Evolutionary conservation across 148 eudicot species (phyloP), one percentile per base, ranked within the genome.

Genomic region (Chenopodium suecicum): DNA sequence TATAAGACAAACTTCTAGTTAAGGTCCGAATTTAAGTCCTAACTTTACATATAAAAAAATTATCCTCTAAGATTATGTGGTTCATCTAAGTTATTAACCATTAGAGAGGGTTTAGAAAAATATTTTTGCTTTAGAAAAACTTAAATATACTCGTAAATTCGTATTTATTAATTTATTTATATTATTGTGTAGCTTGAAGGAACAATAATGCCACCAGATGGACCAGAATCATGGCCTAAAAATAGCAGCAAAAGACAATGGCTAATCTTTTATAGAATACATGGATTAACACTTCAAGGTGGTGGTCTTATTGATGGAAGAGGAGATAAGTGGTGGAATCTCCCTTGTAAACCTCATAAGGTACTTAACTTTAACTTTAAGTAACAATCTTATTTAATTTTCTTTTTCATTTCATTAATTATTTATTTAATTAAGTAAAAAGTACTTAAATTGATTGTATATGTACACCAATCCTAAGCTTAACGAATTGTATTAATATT

Each of bases 271-370:
- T 95, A 91, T 62, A 88, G 90, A 81, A 81, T 86, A 22, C 84
- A 92, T 87, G 98, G 97, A 56, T 75, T 95, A 85, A 76, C 85
- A 47, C 77, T 95, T 85, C 92, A 89, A 87, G 98, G 98, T n/a
- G 87, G 91, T 73, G 98, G 98, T 46, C 72, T 91, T 25, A 82
- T 95, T 41, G 97, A 95, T 83, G 98, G 98, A 9, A 93, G 83
- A 85, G 98, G 98, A 87, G 89, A 92, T 48, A 92, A 93, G 72
- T 95, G 98, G 98, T 93, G 98, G 98, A 79, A 91, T 85, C 93
- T 95, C 77, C 91, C 98, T 37, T 95, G 98, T 89, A 95, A 95
- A 85, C 98, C 98, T 83, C 98, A 95, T 87, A 93, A 85, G 86
- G 98, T 93, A 85, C 52, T 60, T 81, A 71, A n/a, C 50, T 17